Evolutionary conservation across 176 grass and related monocot species (phyloP).

Genomic region (Bromus sterilis): DNA sequence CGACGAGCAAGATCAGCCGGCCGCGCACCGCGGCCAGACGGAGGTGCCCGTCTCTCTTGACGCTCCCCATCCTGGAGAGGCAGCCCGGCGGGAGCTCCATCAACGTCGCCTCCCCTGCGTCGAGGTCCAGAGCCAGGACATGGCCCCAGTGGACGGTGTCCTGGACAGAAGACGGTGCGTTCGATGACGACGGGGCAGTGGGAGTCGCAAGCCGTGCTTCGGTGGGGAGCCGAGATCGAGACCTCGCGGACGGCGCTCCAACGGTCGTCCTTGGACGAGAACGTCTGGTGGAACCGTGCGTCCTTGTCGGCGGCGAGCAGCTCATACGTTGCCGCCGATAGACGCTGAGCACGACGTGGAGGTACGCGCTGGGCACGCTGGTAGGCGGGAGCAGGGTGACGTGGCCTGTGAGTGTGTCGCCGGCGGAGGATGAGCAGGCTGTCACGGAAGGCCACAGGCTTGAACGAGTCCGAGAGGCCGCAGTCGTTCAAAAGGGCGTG

Average conservation of each 20-base stretch:
- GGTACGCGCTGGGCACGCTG: background rate
- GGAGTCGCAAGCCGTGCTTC: background rate
- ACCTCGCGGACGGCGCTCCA: background rate
- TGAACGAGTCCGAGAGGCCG: background rate
- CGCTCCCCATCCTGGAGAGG: background rate
- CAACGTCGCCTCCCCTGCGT: background rate
- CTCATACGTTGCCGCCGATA: background rate
- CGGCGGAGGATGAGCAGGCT: background rate
- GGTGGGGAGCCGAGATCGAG: background rate
- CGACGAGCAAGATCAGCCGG: background rate
- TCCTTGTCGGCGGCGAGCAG: background rate
- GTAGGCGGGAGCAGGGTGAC: background rate
- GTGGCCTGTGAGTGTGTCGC: background rate
- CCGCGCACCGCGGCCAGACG: background rate
- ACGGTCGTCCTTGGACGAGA: background rate
- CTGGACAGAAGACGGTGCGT: background rate
- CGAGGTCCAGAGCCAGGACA: background rate
- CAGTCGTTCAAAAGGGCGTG: background rate
- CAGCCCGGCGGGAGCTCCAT: background rate
- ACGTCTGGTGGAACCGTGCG: background rate
- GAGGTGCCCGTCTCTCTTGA: background rate
- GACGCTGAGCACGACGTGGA: background rate
- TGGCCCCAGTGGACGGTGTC: background rate
- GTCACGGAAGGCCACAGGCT: background rate
- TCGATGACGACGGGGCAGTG: background rate